These are phyloP conservation scores for Fusarium pilosicola DNA, from an alignment of 2,329 filamentous ascomycete genomes.

Conservation along the genomic window DNA sequence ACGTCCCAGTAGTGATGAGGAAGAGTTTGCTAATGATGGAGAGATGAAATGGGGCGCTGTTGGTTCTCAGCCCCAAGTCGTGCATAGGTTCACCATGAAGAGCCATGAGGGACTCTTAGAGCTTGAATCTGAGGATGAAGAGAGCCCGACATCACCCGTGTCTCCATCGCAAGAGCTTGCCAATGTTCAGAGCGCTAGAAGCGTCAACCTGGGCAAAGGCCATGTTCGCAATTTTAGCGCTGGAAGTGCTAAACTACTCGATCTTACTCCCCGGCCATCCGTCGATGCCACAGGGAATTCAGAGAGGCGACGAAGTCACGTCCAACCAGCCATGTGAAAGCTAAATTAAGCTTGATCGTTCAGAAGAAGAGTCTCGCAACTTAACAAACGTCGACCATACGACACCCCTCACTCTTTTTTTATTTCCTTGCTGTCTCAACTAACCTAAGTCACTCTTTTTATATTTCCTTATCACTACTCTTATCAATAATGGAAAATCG, in stretches of 20 bases:
- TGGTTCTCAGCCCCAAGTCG: constrained; percentile 61
- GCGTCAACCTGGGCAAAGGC: constrained; percentile 71
- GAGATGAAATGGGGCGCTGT: constrained; percentile 65
- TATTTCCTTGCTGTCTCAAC: constrained; percentile 35
- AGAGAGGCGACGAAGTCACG: constrained; percentile 44
- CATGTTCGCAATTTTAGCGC: constrained; percentile 80
- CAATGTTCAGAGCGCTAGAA: constrained; percentile 72
- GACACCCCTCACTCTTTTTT: constrained; percentile 40
- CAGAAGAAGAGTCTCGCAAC: constrained; percentile 39
- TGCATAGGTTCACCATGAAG: constrained; percentile 66
- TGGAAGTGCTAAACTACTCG: constrained; percentile 79
- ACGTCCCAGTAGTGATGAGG: constrained; percentile 69
- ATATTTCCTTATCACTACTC: constrained; percentile 43
- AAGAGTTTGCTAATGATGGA: constrained; percentile 56
- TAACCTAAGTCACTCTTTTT: constrained; percentile 49
- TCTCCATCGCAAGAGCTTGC: constrained; percentile 49
- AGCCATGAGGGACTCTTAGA: constrained; percentile 65
- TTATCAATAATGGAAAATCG: constrained; percentile 18
- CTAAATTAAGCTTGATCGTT: constrained; percentile 25
- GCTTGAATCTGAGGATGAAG: constrained; percentile 50
- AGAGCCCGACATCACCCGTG: constrained; percentile 44
- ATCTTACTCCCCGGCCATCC: constrained; percentile 68
- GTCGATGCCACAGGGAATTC: constrained; percentile 58
- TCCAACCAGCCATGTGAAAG: constrained; percentile 28
- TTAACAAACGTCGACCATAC: constrained; percentile 11